Conservation (phyloP, 768 basidiomycete genomes). For the Cystoderma amianthinum region DNA sequence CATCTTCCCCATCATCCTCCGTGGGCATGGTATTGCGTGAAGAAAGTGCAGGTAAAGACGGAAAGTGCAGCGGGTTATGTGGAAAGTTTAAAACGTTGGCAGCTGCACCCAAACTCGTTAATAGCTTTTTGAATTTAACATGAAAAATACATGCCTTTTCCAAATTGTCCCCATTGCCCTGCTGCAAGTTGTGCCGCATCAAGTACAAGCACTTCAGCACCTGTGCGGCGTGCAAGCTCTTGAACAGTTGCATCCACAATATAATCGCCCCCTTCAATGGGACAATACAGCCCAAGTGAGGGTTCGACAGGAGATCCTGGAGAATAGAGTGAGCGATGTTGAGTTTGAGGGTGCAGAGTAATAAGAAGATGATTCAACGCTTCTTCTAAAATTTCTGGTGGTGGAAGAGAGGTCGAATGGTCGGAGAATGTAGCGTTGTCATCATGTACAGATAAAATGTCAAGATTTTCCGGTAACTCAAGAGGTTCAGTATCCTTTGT, state of each 20-base stretch:
- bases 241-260: slow-evolving; percentile 74
- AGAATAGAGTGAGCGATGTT: slow-evolving; percentile 62
- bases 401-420: slow-evolving; percentile 43
- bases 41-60: slow-evolving; percentile 19
- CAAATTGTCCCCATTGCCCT: slow-evolving; percentile 84
- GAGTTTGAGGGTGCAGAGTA: slow-evolving; percentile 75
- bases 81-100: slow-evolving; percentile 63
- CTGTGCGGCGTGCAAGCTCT: slow-evolving; percentile 66
- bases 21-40: slow-evolving; percentile 25
- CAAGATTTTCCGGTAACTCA: slow-evolving; percentile 47
- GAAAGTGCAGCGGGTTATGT: slow-evolving; percentile 72
- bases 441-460: slow-evolving; percentile 62
- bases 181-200: slow-evolving; percentile 83
- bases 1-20: slow-evolving; percentile 36
- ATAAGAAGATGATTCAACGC: slow-evolving; percentile 71
- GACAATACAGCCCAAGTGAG: slow-evolving; percentile 81
- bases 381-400: slow-evolving; percentile 70
- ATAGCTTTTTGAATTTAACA: slow-evolving; percentile 2
- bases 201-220: slow-evolving; percentile 77
- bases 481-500: slow-evolving; percentile 34
- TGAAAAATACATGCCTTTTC: slow-evolving; percentile 46
- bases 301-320: slow-evolving; percentile 59
- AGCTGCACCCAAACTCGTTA: slow-evolving; percentile 32
- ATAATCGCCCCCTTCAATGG: slow-evolving; percentile 79
- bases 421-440: slow-evolving; percentile 24